Percentiles rank a stretch among this genome's conserved stretches.
These are phyloP conservation scores for Grammothele lineata DNA, from an alignment of 768 basidiomycete species.

Conservation along the genomic window DNA sequence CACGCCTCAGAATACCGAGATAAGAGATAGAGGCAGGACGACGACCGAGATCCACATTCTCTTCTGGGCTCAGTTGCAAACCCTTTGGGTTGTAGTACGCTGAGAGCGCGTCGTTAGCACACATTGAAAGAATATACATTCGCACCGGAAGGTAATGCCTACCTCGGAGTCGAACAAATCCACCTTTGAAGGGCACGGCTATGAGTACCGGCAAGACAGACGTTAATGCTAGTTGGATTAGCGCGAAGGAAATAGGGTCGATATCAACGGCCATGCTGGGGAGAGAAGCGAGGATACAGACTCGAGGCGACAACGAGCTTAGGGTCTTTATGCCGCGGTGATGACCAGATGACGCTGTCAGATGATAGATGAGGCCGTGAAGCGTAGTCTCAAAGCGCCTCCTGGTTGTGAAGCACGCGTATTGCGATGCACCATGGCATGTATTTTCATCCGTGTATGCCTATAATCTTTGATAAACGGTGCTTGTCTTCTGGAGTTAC, in stretches of 20 bases:
- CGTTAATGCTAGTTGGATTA: slow-evolving; percentile 46
- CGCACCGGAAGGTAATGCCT: background rate
- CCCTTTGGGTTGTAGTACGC: slow-evolving; percentile 80
- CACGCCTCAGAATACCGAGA: slow-evolving; percentile 68
- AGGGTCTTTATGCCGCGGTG: no score
- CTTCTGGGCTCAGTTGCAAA: slow-evolving; percentile 74
- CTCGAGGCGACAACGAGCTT: background rate
- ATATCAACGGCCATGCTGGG: slow-evolving; percentile 11
- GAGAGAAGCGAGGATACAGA: slow-evolving; percentile 9
- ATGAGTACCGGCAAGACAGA: slow-evolving; percentile 61
- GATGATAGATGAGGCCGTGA: no score
- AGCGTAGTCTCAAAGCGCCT: no score
- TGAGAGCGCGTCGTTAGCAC: background rate
- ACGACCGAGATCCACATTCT: slow-evolving; percentile 69
- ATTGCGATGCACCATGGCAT: no score
- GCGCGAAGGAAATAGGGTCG: slow-evolving; percentile 31
- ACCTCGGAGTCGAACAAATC: slow-evolving; percentile 72
- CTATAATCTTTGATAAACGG: no score
- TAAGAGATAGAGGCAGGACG: slow-evolving; percentile 71
- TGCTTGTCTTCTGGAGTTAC: no score
- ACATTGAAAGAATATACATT: background rate
- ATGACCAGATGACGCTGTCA: no score
- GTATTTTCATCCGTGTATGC: no score
- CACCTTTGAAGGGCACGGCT: slow-evolving; percentile 43
- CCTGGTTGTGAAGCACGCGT: no score